Conservation (phyloP, 2,329 filamentous ascomycete genomes). For the Exophiala viscosa region DNA sequence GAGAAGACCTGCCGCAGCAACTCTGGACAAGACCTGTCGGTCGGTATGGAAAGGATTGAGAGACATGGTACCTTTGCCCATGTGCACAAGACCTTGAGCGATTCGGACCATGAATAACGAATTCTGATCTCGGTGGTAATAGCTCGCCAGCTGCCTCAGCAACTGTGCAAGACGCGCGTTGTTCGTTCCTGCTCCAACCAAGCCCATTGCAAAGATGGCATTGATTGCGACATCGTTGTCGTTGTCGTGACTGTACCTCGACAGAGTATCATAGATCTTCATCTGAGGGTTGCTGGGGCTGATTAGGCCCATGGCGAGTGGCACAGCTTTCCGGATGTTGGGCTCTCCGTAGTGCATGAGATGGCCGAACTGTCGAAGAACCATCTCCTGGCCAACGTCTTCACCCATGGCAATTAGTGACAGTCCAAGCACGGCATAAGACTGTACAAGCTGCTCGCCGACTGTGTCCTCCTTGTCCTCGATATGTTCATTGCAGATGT, state of each 20-base stretch:
- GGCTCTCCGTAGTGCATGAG: conserved; percentile 98
- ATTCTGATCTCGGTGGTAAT: conserved; percentile 96
- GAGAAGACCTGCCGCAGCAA: conserved; percentile 82
- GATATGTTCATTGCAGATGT: conserved; percentile 96
- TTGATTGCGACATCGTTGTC: conserved; percentile 98
- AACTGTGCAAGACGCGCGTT: conserved; percentile 94
- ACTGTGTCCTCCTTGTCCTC: conserved; percentile 94
- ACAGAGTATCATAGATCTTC: conserved; percentile 99
- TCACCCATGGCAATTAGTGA: conserved; percentile 97
- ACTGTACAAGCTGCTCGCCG: conserved; percentile 89
- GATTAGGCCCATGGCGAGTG: conserved; percentile 91
- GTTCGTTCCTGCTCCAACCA: conserved; percentile 94
- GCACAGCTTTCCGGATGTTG: conserved; percentile 94
- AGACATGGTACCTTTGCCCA: conserved; percentile 97
- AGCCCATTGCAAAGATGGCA: conserved; percentile 98
- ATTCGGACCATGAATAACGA: conserved; percentile 99
- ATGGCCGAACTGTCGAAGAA: conserved; percentile 92
- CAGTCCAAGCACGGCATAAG: conserved; percentile 91
- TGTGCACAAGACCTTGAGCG: conserved; percentile 93
- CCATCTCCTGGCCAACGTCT: conserved; percentile 98
- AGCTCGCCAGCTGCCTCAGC: conserved; percentile 88
- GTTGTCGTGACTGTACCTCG: conserved; percentile 96
- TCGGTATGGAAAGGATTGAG: conserved; percentile 99
- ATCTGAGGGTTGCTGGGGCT: conserved; percentile 98
- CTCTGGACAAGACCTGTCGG: conserved; percentile 87